Percentiles rank a stretch among this genome's conserved stretches.
These are phyloP conservation scores for Stachybotrys echinatus DNA, from an alignment of 2,329 filamentous ascomycete species.

Conservation along the genomic window DNA sequence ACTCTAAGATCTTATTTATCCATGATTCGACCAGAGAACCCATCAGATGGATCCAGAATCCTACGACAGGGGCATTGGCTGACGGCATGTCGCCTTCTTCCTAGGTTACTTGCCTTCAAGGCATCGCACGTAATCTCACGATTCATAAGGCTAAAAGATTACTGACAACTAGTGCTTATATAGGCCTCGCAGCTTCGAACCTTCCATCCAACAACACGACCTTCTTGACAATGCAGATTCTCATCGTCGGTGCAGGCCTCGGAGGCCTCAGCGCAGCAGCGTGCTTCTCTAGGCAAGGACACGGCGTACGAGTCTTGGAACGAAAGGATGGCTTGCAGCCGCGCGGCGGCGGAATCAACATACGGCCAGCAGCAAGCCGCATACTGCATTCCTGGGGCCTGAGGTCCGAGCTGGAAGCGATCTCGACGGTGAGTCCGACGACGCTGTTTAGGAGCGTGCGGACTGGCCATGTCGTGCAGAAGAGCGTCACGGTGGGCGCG, in stretches of 20 bases:
- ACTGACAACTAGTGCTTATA: no score
- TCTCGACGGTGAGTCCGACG: constrained; percentile 5
- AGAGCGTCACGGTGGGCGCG: no score
- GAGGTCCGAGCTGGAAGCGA: constrained; percentile 2
- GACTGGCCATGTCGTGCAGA: no score
- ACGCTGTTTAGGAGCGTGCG: constrained; percentile 10
- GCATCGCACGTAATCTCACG: no score
- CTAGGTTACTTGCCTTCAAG: no score
- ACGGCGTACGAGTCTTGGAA: constrained; percentile 12
- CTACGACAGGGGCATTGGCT: no score
- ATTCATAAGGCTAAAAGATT: no score
- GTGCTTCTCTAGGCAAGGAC: constrained; percentile 8
- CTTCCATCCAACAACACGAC: neutral
- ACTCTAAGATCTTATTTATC: no score
- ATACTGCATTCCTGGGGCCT: constrained; percentile 12
- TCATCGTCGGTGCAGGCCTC: constrained; percentile 14
- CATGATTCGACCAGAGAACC: no score
- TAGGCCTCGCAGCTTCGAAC: no score
- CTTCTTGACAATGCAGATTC: constrained; percentile 8
- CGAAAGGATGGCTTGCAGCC: constrained; percentile 8
- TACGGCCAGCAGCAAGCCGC: constrained; percentile 10
- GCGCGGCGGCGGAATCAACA: constrained; percentile 12
- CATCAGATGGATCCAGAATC: no score
- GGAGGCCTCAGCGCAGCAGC: constrained; percentile 14
- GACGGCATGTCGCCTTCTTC: no score